phyloP scores from a whole-genome alignment of 257 asterid genomes.

The Petunia secreta region DNA sequence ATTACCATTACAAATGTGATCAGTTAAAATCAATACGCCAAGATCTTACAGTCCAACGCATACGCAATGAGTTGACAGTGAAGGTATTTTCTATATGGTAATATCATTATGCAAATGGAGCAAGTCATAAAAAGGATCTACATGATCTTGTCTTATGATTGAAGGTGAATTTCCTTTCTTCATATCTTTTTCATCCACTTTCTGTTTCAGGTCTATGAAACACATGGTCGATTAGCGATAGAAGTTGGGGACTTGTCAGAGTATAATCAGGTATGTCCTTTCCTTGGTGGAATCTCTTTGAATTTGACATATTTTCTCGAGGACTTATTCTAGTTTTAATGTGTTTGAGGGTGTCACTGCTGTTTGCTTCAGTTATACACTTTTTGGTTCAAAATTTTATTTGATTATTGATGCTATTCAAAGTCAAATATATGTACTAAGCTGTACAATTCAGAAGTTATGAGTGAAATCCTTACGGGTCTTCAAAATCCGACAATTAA shows the following conservation, averaged over 20 bases:
- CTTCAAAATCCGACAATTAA: slow-evolving; percentile 2
- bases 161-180: background rate
- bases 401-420: slow-evolving; percentile 1
- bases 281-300: background rate
- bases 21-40: slow-evolving; percentile 98
- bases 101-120: slow-evolving; percentile 24
- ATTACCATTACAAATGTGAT: slow-evolving; percentile 93
- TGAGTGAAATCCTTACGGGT: slow-evolving; percentile 15
- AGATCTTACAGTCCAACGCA: slow-evolving; percentile 96
- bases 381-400: background rate
- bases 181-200: slow-evolving; percentile 19
- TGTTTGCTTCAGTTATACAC: background rate
- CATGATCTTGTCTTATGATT: background rate
- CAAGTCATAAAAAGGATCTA: background rate
- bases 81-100: slow-evolving; percentile 56
- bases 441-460: background rate
- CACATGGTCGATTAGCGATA: slow-evolving; percentile 95
- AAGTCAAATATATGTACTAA: background rate
- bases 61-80: slow-evolving; percentile 86
- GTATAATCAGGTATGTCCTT: slow-evolving; percentile 79
- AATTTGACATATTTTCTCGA: background rate
- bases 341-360: background rate
- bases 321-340: background rate
- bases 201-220: slow-evolving; percentile 87
- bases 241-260: slow-evolving; percentile 94